A percentile compares a stretch with the other conserved stretches of the same genome.
These are phyloP conservation scores for Pleurotus sapidus DNA, from an alignment of 768 basidiomycete species.

Conservation along the genomic window DNA sequence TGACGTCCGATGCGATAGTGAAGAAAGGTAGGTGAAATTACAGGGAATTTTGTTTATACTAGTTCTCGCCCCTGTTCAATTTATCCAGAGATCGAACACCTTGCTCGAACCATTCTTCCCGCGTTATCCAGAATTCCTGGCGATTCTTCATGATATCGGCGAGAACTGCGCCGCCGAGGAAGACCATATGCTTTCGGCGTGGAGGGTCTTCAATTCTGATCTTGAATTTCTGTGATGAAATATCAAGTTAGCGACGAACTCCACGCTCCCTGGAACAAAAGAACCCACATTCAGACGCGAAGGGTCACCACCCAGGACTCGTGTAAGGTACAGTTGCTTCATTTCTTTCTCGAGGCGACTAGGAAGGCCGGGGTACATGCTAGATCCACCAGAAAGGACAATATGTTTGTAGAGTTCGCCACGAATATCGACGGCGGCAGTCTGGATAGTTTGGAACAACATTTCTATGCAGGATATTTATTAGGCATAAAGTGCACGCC, in stretches of 20 bases:
- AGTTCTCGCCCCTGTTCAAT: conserved; percentile 63
- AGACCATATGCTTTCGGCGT: conserved; percentile 98
- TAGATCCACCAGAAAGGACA: conserved; percentile 95
- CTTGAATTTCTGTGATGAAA: conserved; percentile 88
- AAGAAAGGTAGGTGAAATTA: too few relatives aligned
- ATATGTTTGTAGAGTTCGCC: conserved; percentile 96
- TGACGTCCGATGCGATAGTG: too few relatives aligned
- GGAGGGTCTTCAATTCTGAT: conserved; percentile 98
- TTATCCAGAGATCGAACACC: conserved; percentile 82
- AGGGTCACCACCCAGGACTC: conserved; percentile 83
- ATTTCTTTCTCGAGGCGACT: conserved; percentile 98
- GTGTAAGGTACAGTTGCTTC: conserved; percentile 96
- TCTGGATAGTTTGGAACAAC: conserved; percentile 94
- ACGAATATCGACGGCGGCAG: conserved; percentile 86
- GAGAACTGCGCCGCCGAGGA: conserved; percentile 97
- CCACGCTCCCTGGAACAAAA: not conserved
- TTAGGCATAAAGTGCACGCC: not conserved
- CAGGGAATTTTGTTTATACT: not conserved
- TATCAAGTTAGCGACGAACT: not conserved
- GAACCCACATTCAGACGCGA: conserved; percentile 78
- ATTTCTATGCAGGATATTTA: conserved; percentile 55
- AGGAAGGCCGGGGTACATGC: conserved; percentile 98
- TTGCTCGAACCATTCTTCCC: conserved; percentile 95
- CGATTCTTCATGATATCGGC: conserved; percentile 98
- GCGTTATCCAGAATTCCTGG: conserved; percentile 93